Conservation (phyloP, 2,329 filamentous ascomycete genomes). For the Diaporthe sp. region DNA sequence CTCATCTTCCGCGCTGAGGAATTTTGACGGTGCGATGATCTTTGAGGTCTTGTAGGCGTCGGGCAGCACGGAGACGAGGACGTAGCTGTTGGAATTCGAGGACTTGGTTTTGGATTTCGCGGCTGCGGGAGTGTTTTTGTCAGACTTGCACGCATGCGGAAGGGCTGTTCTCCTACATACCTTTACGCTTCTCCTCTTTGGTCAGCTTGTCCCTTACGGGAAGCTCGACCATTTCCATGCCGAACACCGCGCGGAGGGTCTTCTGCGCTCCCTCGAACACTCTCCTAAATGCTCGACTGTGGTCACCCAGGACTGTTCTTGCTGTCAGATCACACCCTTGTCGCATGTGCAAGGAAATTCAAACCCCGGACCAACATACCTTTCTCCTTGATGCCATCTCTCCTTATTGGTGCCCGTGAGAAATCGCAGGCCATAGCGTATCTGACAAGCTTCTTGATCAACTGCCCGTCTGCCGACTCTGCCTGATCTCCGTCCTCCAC, state of each 20-base stretch:
- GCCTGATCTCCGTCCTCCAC: constrained; percentile 52
- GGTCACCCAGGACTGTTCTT: constrained; percentile 75
- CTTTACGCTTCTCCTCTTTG: constrained; percentile 81
- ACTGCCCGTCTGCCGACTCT: constrained; percentile 62
- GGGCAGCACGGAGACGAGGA: constrained; percentile 81
- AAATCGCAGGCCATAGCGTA: constrained; percentile 77
- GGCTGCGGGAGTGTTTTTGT: constrained; percentile 41
- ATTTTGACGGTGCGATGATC: constrained; percentile 77
- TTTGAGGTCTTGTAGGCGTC: constrained; percentile 72
- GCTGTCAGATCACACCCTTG: background rate
- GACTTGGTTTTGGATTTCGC: constrained; percentile 61
- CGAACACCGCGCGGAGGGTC: constrained; percentile 79
- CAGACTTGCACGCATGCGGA: background rate
- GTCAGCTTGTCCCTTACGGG: constrained; percentile 85
- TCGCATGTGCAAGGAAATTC: background rate
- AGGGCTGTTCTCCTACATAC: constrained; percentile 54
- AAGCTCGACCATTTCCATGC: constrained; percentile 92
- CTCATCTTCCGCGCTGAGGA: constrained; percentile 76
- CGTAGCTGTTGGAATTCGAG: constrained; percentile 76
- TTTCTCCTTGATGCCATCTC: constrained; percentile 74
- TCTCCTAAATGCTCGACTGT: constrained; percentile 77
- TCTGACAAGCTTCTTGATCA: constrained; percentile 76
- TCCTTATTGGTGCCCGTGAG: constrained; percentile 69
- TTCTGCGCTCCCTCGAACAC: constrained; percentile 84
- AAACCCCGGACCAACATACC: constrained; percentile 54